These are phyloP conservation scores for Mycena rebaudengoi DNA, from an alignment of 768 basidiomycete genomes.

Conservation along the genomic window DNA sequence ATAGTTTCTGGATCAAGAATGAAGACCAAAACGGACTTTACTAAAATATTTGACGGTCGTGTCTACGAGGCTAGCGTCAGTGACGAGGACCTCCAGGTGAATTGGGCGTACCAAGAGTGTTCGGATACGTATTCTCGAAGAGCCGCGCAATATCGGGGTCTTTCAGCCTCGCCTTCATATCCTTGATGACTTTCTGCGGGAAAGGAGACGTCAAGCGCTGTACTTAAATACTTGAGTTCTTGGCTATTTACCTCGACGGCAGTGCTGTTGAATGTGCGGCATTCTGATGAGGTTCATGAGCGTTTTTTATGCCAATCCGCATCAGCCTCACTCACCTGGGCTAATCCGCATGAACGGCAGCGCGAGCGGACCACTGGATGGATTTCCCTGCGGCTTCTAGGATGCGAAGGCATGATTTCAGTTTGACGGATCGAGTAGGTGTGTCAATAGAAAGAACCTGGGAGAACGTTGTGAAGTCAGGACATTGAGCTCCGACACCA, in stretches of 20 bases:
- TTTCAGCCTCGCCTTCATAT: constrained; percentile 76
- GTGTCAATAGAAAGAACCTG: background rate
- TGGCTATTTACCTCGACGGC: constrained; percentile 78
- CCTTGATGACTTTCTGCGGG: constrained; percentile 78
- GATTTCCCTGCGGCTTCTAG: constrained; percentile 66
- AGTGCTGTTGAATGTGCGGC: constrained; percentile 80
- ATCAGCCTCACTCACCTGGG: constrained; percentile 5
- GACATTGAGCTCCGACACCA: too few species aligned
- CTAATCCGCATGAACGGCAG: constrained; percentile 78
- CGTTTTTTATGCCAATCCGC: background rate
- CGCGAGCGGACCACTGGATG: constrained; percentile 65
- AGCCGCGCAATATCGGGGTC: constrained; percentile 81
- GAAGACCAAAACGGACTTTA: constrained; percentile 47
- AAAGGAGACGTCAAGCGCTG: background rate
- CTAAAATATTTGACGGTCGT: constrained; percentile 84
- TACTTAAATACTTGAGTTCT: too few species aligned
- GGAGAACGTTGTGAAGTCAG: constrained; percentile 50
- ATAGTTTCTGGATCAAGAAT: background rate
- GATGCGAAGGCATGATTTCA: too few species aligned
- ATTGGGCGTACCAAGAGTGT: constrained; percentile 68
- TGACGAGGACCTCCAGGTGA: background rate
- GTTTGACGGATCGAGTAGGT: background rate
- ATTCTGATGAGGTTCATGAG: constrained; percentile 46
- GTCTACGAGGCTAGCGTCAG: constrained; percentile 48
- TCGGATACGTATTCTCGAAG: constrained; percentile 86